Evolutionary conservation across 495 filamentous ascomycete species (phyloP).

Genomic region (Hypoxylon fuscum): DNA sequence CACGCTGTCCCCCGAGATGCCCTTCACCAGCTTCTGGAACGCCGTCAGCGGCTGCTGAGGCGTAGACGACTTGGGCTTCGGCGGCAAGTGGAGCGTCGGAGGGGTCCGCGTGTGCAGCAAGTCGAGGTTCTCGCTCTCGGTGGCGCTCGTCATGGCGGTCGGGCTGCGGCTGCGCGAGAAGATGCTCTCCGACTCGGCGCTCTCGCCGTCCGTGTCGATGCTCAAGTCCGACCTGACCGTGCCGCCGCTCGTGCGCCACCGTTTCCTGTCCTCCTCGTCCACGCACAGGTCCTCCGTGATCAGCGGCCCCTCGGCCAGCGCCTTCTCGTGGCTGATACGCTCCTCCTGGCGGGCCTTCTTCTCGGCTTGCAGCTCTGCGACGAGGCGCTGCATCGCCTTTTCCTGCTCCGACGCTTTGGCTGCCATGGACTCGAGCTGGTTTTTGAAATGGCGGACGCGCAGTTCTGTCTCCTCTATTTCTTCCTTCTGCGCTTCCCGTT

Average conservation of each 20-base stretch:
- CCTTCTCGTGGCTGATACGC: constrained; percentile 45
- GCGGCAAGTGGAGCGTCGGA: constrained; percentile 19
- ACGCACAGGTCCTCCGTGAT: constrained; percentile 63
- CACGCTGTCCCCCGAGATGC: constrained; percentile 51
- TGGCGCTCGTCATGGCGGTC: constrained; percentile 51
- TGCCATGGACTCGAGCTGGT: constrained; percentile 81
- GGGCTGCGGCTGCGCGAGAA: constrained; percentile 69
- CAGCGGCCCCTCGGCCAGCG: constrained; percentile 18
- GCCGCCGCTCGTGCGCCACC: constrained; percentile 62
- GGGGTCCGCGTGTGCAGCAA: constrained; percentile 4
- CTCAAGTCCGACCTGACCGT: constrained; percentile 54
- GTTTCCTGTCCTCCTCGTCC: constrained; percentile 59
- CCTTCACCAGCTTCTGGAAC: constrained; percentile 62
- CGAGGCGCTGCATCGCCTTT: constrained; percentile 67
- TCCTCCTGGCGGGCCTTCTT: constrained; percentile 63
- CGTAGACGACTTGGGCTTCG: constrained; percentile 4
- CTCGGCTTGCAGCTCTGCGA: constrained; percentile 70
- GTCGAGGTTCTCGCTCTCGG: constrained; percentile 40
- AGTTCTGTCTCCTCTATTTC: constrained; percentile 81
- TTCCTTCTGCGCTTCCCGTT: constrained; percentile 71
- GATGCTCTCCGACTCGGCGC: constrained; percentile 65
- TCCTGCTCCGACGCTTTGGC: constrained; percentile 73
- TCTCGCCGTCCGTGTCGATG: constrained; percentile 64
- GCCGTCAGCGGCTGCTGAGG: constrained; percentile 50
- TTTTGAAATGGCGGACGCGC: constrained; percentile 69